Conservation (phyloP, 2,329 filamentous ascomycete species). For the Aspergillus thermomutatus region DNA sequence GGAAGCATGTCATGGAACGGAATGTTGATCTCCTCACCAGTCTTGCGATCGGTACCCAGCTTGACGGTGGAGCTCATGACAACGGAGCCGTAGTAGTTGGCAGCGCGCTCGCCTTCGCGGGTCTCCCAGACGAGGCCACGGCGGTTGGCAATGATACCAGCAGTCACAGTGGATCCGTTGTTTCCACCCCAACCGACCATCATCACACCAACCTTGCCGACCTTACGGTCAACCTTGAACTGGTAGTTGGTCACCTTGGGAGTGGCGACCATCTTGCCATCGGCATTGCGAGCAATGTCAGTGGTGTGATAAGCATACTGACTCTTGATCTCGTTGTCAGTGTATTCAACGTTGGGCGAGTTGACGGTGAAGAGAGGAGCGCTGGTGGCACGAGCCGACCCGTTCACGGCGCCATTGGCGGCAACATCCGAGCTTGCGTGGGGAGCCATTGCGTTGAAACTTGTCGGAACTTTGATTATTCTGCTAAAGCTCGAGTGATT, state of each 20-base stretch:
- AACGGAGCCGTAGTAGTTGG: conserved; percentile 98
- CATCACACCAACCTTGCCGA: conserved; percentile 95
- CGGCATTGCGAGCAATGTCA: conserved; percentile 65
- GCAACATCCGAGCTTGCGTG: conserved; percentile 67
- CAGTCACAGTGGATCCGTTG: conserved; percentile 96
- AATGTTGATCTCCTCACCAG: conserved; percentile 87
- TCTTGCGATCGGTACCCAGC: conserved; percentile 82
- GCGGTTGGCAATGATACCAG: conserved; percentile 94
- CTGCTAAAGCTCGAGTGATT: conserved; percentile 25
- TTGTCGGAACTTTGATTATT: conserved; percentile 15
- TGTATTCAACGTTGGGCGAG: conserved; percentile 91
- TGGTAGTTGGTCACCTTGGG: conserved; percentile 90
- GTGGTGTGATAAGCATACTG: conserved; percentile 98
- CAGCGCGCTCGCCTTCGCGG: conserved; percentile 75
- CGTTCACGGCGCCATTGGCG: conserved; percentile 54
- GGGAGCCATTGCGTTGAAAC: conserved; percentile 73
- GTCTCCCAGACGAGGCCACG: conserved; percentile 86
- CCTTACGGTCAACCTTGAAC: conserved; percentile 94
- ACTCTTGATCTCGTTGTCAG: conserved; percentile 80
- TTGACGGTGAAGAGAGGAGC: conserved; percentile 74
- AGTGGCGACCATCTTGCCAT: conserved; percentile 76
- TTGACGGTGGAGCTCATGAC: conserved; percentile 98
- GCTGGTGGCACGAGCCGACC: conserved; percentile 43
- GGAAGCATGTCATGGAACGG: conserved; percentile 92
- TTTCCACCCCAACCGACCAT: conserved; percentile 97